Evolutionary conservation across 2,329 filamentous ascomycete genomes (phyloP).

Genomic region (Chaetomium globosum): DNA sequence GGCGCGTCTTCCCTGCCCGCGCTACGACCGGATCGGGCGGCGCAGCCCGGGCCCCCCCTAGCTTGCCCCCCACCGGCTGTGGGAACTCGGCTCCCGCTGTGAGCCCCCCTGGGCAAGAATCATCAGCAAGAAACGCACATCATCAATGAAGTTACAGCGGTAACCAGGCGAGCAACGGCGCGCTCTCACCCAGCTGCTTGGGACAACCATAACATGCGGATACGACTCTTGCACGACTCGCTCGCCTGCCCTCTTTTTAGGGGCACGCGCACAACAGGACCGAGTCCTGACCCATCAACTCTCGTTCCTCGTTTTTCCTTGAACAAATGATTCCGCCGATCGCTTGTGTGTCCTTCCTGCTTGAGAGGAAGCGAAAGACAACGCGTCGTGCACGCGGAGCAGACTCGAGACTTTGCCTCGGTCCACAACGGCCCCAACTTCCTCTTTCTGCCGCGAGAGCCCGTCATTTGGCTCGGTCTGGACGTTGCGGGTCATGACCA

Average conservation of each 20-base stretch:
- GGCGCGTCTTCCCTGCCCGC: conserved; percentile 26
- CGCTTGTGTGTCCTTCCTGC: conserved; percentile 31
- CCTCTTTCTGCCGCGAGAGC: conserved; percentile 22
- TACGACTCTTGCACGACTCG: neutral
- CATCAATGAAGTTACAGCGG: conserved; percentile 15
- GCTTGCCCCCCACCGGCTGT: conserved; percentile 4
- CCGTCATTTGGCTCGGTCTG: neutral
- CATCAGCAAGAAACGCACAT: neutral
- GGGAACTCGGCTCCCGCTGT: conserved; percentile 11
- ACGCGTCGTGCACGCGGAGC: conserved; percentile 18
- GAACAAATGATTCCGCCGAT: conserved; percentile 19
- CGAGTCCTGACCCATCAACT: neutral
- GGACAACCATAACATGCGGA: neutral
- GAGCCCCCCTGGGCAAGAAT: neutral
- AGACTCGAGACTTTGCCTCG: conserved; percentile 26
- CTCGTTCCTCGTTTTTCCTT: conserved; percentile 7
- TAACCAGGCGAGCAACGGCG: conserved; percentile 3
- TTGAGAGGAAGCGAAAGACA: conserved; percentile 26
- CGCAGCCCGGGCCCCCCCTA: conserved; percentile 19
- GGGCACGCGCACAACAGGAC: neutral
- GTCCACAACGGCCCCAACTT: conserved; percentile 29
- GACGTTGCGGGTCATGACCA: conserved; percentile 10
- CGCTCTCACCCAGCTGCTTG: conserved; percentile 5
- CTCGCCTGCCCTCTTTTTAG: neutral
- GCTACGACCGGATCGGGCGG: conserved; percentile 35